Conservation (phyloP, 345 rosid species). For the Eucalyptus regnans region DNA sequence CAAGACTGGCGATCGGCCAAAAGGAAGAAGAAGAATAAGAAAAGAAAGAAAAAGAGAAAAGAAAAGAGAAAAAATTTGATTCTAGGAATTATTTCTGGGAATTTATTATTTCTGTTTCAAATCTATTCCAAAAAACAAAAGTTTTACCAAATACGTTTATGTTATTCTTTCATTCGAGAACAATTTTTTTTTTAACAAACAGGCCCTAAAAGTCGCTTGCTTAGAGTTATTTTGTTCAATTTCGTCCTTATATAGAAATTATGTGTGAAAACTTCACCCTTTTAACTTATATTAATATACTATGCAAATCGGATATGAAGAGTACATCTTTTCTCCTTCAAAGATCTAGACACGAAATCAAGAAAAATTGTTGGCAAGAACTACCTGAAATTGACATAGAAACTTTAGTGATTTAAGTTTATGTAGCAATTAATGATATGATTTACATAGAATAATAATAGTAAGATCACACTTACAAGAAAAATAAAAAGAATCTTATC, state of each 20-base stretch:
- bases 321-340: background rate
- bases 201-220: too few relatives aligned
- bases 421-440: background rate
- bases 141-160: too few relatives aligned
- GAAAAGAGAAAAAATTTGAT: too few relatives aligned
- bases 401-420: background rate
- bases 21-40: too few relatives aligned
- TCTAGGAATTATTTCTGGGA: too few relatives aligned
- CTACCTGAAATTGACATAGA: background rate
- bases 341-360: background rate
- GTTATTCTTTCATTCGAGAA: too few relatives aligned
- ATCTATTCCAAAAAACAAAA: too few relatives aligned
- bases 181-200: too few relatives aligned
- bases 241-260: background rate
- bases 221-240: background rate
- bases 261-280: background rate
- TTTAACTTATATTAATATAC: background rate
- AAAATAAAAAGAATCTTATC: background rate
- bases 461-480: background rate
- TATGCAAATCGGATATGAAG: background rate
- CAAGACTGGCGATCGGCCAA: too few relatives aligned
- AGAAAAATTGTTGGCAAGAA: background rate
- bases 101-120: too few relatives aligned
- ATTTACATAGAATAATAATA: accelerated
- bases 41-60: too few relatives aligned